Evolutionary conservation across 1,139 yeast genomes (phyloP).

Genomic region (Taphrina pruni): DNA sequence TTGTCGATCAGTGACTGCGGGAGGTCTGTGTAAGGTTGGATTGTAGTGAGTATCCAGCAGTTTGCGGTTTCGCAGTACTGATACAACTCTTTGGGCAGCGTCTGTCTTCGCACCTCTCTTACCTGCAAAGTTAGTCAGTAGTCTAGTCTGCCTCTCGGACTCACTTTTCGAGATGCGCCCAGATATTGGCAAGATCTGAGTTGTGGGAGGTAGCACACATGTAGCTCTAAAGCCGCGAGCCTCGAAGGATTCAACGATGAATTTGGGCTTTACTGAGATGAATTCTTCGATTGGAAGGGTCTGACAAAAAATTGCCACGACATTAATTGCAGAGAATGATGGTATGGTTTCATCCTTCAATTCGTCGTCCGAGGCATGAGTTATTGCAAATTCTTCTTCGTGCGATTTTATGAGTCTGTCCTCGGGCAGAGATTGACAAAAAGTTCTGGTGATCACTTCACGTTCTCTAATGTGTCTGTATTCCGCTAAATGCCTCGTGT

Average conservation of each 20-base stretch:
- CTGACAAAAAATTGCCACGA: slow-evolving; percentile 21
- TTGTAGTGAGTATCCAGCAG: slow-evolving; percentile 32
- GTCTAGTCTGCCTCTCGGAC: neutral
- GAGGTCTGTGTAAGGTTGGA: neutral
- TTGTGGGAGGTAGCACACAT: slow-evolving; percentile 26
- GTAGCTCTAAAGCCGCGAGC: slow-evolving; percentile 9
- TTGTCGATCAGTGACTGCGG: too few species aligned
- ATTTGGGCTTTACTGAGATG: slow-evolving; percentile 20
- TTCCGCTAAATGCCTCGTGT: neutral
- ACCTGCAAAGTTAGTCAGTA: neutral
- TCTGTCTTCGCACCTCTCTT: slow-evolving; percentile 22
- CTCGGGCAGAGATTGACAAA: slow-evolving; percentile 38
- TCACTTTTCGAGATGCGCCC: slow-evolving; percentile 19
- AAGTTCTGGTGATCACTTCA: slow-evolving; percentile 21
- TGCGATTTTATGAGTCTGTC: slow-evolving; percentile 25
- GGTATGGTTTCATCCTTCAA: slow-evolving; percentile 4
- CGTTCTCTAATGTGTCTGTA: slow-evolving; percentile 24
- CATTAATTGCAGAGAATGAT: slow-evolving; percentile 25
- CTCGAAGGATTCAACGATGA: neutral
- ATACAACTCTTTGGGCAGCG: slow-evolving; percentile 38
- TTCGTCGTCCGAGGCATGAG: neutral
- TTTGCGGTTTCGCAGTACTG: slow-evolving; percentile 20
- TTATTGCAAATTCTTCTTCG: neutral
- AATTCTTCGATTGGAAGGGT: slow-evolving; percentile 29
- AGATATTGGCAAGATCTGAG: slow-evolving; percentile 17